A percentile compares a stretch with the other conserved stretches of the same genome.
phyloP scores from a whole-genome alignment of 768 basidiomycete genomes.

The Exsudoporus frostii region DNA sequence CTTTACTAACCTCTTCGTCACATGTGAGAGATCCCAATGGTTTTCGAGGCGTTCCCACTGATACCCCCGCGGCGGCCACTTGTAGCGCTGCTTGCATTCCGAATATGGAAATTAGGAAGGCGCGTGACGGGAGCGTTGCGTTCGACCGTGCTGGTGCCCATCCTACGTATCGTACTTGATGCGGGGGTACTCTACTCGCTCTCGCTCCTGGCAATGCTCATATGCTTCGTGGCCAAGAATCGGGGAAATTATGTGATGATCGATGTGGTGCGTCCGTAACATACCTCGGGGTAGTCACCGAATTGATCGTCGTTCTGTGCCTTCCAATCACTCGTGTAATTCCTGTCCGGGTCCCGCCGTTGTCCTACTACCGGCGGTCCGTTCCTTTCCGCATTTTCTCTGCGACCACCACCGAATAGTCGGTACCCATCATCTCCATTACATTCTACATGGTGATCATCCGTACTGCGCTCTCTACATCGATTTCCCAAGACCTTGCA shows the following conservation, averaged over 20 bases:
- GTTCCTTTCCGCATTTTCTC: background rate
- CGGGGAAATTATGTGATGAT: constrained; percentile 20
- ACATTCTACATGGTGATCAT: background rate
- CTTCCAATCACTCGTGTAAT: too few relatives aligned
- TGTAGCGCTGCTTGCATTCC: constrained; percentile 23
- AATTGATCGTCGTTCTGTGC: background rate
- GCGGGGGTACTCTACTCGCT: constrained; percentile 23
- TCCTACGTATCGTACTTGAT: constrained; percentile 24
- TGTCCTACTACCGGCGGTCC: background rate
- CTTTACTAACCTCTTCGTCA: constrained; percentile 19
- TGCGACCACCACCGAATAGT: background rate
- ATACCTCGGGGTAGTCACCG: background rate
- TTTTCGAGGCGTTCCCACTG: background rate
- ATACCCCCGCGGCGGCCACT: background rate
- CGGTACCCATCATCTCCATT: background rate
- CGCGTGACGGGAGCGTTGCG: constrained; percentile 2
- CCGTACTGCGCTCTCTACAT: background rate
- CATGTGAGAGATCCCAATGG: constrained; percentile 6
- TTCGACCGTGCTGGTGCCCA: constrained; percentile 9
- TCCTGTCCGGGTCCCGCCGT: background rate
- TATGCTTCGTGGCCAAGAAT: constrained; percentile 22
- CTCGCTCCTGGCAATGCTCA: constrained; percentile 20
- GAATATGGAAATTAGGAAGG: constrained; percentile 22
- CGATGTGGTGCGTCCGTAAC: constrained; percentile 16
- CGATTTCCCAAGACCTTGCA: background rate